These are phyloP conservation scores for Priceomyces fermenticarens DNA, from an alignment of 805 yeast genomes.

Conservation along the genomic window DNA sequence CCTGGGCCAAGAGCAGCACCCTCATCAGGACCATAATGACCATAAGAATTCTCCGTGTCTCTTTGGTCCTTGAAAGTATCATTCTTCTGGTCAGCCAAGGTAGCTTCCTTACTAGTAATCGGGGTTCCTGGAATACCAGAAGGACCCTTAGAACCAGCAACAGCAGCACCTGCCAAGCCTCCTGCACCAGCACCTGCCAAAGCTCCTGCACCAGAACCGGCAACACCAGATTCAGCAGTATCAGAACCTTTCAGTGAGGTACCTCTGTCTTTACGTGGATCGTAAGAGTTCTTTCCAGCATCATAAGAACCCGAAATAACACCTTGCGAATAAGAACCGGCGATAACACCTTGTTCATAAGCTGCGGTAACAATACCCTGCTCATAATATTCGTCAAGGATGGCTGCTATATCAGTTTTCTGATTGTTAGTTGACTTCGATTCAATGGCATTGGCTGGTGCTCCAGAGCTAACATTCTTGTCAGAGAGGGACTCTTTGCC, in stretches of 20 bases:
- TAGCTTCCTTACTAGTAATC: neutral
- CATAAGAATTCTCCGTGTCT: neutral
- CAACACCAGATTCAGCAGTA: neutral
- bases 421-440: constrained; percentile 2
- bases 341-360: constrained; percentile 3
- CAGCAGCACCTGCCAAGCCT: constrained; percentile 9
- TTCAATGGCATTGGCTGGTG: neutral
- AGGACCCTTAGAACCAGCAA: constrained; percentile 2
- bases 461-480: too few species aligned
- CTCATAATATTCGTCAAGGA: constrained; percentile 1
- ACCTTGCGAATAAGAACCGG: neutral
- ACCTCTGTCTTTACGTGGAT: neutral
- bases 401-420: neutral
- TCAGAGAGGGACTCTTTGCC: neutral
- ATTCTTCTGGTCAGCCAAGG: neutral
- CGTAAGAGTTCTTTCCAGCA: constrained; percentile 2
- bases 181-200: constrained; percentile 13
- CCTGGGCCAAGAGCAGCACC: too few species aligned
- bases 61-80: neutral
- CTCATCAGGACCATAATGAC: too few species aligned
- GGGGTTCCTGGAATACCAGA: neutral
- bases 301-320: constrained; percentile 1
- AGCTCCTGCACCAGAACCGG: constrained; percentile 13
- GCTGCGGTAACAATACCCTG: constrained; percentile 4
- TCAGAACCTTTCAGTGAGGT: neutral